Conservation (phyloP, 805 yeast species). For the Suhomyces pyralidae region DNA sequence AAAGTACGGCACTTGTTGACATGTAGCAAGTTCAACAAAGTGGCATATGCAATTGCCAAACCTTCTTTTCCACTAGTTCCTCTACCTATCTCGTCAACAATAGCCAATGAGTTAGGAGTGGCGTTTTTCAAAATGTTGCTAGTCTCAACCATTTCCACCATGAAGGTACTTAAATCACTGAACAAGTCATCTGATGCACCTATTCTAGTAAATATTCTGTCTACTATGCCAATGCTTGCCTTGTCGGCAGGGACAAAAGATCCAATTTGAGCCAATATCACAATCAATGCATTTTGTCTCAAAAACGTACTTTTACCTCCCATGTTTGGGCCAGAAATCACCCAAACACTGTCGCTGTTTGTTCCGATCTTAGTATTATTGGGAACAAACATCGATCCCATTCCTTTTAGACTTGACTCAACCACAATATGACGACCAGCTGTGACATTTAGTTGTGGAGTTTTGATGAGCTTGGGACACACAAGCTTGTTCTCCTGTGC, state of each 20-base stretch:
- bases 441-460: slow-evolving; percentile 46
- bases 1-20: slow-evolving; percentile 64
- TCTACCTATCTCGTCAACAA: slow-evolving; percentile 55
- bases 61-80: slow-evolving; percentile 76
- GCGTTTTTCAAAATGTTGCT: slow-evolving; percentile 33
- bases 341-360: slow-evolving; percentile 16
- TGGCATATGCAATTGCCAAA: slow-evolving; percentile 77
- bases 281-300: slow-evolving; percentile 47
- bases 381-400: slow-evolving; percentile 47
- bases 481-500: slow-evolving; percentile 67
- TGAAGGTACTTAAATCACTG: slow-evolving; percentile 44
- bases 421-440: slow-evolving; percentile 86
- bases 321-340: slow-evolving; percentile 41
- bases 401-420: slow-evolving; percentile 60
- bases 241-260: slow-evolving; percentile 50
- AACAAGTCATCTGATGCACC: slow-evolving; percentile 33
- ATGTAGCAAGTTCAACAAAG: slow-evolving; percentile 53
- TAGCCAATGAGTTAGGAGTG: slow-evolving; percentile 40
- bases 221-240: slow-evolving; percentile 47
- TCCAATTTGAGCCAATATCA: slow-evolving; percentile 52
- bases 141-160: slow-evolving; percentile 47
- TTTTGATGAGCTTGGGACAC: slow-evolving; percentile 59
- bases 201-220: slow-evolving; percentile 46
- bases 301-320: slow-evolving; percentile 55
- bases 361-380: slow-evolving; percentile 35